Base-by-base conservation (phyloP, 2,329 filamentous ascomycete genomes). In the Lecanicillium sp. region DNA sequence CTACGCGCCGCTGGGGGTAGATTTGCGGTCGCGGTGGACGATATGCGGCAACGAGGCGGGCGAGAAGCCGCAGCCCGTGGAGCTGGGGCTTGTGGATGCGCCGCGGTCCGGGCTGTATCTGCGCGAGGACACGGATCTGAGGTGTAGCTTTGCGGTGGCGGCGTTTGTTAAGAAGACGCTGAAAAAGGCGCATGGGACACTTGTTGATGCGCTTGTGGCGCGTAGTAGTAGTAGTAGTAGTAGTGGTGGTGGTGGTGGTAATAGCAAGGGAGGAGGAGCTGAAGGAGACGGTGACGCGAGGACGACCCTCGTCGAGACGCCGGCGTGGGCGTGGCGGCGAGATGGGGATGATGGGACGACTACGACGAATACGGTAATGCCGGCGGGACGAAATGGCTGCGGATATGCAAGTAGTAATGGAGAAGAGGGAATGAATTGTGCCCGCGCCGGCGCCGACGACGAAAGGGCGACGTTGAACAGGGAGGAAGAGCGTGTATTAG, bases 151-250 rank as follows among this genome's bases (percentile, higher is more conserved):
- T 42, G 65, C 92, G 45, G 74, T 92, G 65, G 71, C 79, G 0
- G 63, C 65, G 7, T 94, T 94, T 52, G 83, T 94, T 42, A 89
- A 85, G 67, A 84, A 79, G 62, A 92, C 85, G 12, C 70, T 94
- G 33, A 84, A 84, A 51, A 85, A 83, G 52, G 76, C 84, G 0
- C 86, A 94, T 51, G 71, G 68, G 9, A 67, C 73, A 3, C 69
- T 94, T 4, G 83, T 90, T 3, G 77, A 82, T 4, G 63, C 70
- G n/a, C 60, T 85, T n/a, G 40, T 49, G 13, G 41, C 35, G 7
- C 59, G 74, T 18, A 63, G 51, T 2, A n/a, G n/a, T n/a, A n/a
- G n/a, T n/a, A n/a, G n/a, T n/a, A n/a, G n/a, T n/a, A n/a, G n/a
- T n/a, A n/a, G n/a, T n/a, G n/a, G n/a, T n/a, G n/a, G n/a, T n/a